Evolutionary conservation across 1,284 basidiomycete species (phyloP).

Genomic region (Sanghuangporus weigelae): DNA sequence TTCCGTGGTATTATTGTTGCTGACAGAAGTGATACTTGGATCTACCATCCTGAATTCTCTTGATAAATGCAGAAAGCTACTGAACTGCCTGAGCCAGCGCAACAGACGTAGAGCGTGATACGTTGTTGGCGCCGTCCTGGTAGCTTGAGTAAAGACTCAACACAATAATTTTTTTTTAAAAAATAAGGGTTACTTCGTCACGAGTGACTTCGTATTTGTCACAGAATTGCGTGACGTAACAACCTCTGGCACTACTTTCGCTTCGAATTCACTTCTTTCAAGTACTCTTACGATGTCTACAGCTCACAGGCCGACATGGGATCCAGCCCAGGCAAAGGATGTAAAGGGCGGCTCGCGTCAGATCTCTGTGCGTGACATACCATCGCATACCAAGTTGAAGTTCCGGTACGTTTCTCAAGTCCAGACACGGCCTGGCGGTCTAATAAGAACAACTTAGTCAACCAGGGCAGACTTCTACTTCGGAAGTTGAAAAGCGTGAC

Average conservation of each 20-base stretch:
- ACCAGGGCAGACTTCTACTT: conserved; percentile 74
- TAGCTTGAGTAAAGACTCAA: no score
- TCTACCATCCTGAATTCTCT: not conserved
- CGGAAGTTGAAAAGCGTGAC: conserved; percentile 76
- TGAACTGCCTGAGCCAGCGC: not conserved
- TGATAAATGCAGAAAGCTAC: not conserved
- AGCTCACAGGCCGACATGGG: conserved; percentile 87
- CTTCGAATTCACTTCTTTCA: not conserved
- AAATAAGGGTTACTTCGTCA: no score
- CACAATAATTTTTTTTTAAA: no score
- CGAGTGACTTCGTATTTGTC: no score
- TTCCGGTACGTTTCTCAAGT: conserved; percentile 56
- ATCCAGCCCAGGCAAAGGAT: conserved; percentile 80
- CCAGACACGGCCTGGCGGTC: not conserved
- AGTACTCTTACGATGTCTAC: conserved; percentile 55
- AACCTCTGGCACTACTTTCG: no score
- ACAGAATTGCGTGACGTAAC: no score
- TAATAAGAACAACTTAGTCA: conserved; percentile 42
- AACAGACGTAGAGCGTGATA: no score
- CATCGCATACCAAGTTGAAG: conserved; percentile 92
- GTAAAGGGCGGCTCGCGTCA: conserved; percentile 85
- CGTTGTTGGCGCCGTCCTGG: no score
- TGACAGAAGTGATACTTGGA: not conserved
- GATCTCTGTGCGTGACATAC: conserved; percentile 86
- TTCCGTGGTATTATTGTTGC: not conserved